A percentile compares a stretch with the other conserved stretches of the same genome.
Evolutionary conservation across 352 stramenopile species (phyloP).

Genomic region (Phytophthora syringae): DNA sequence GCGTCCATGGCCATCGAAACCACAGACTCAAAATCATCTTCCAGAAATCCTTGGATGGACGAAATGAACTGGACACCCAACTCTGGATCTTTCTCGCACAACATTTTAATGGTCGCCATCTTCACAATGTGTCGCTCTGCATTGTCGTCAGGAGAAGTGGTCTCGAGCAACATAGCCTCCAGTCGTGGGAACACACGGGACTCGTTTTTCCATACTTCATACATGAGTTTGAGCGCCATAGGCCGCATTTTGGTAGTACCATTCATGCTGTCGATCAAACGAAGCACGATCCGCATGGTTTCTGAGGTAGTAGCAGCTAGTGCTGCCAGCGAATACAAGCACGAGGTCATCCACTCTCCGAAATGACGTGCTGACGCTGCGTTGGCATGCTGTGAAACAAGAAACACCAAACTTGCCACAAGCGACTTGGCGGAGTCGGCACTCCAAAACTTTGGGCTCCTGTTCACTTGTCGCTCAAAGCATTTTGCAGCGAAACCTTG

Average conservation of each 20-base stretch:
- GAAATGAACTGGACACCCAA: slow-evolving; percentile 73
- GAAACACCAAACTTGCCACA: slow-evolving; percentile 67
- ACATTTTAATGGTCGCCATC: slow-evolving; percentile 64
- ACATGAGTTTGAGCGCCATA: slow-evolving; percentile 64
- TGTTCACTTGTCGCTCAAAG: slow-evolving; percentile 47
- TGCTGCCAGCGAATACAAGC: slow-evolving; percentile 55
- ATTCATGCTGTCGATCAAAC: slow-evolving; percentile 71
- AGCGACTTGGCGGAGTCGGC: slow-evolving; percentile 46
- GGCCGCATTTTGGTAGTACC: slow-evolving; percentile 34
- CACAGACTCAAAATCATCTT: slow-evolving; percentile 57
- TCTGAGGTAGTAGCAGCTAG: slow-evolving; percentile 63
- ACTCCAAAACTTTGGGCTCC: slow-evolving; percentile 42
- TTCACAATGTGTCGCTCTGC: slow-evolving; percentile 52
- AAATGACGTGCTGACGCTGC: slow-evolving; percentile 5
- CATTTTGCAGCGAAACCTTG: slow-evolving; percentile 31
- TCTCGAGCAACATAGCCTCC: slow-evolving; percentile 54
- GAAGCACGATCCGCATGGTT: slow-evolving; percentile 79
- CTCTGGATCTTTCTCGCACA: slow-evolving; percentile 74
- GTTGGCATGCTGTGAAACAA: slow-evolving; percentile 47
- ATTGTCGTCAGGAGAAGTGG: slow-evolving; percentile 31
- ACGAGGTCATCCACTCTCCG: slow-evolving; percentile 45
- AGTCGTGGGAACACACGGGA: slow-evolving; percentile 71
- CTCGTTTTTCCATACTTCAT: slow-evolving; percentile 69
- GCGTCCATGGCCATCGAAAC: slow-evolving; percentile 72
- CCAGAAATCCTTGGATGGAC: slow-evolving; percentile 61